Base-by-base conservation (phyloP, 2,329 filamentous ascomycete genomes). In the Clonostachys rosea region DNA sequence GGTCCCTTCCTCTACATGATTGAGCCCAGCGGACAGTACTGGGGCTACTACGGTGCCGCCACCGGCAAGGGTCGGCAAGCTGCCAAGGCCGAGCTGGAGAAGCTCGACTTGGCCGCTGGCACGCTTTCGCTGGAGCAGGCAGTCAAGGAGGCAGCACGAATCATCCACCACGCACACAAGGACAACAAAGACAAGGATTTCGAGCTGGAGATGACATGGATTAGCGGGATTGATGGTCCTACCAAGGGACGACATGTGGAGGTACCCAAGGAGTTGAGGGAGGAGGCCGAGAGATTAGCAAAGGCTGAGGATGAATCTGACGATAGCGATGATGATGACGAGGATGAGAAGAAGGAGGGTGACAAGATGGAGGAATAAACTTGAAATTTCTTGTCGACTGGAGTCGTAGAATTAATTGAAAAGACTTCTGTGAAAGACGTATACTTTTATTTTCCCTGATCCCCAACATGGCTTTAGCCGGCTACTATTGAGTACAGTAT, bases 111-210 rank as follows among this genome's bases (percentile, higher is more conserved):
- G 49, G 77, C 83, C 46, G 85, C 84, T 11, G 87, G 83, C 47
- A 86, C 79, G 44, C 79, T 97, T 47, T 88, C 86, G 52, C 75
- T 99, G 50, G 76, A 87, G 62, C 85, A 97, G 63, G 94, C 87
- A 44, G 89, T 99, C 62, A 96, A 95, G 78, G 89, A 97, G 76
- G 94, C 94, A 34, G 94, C 94, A 48, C 79, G 91, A 52, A 99
- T 99, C 70, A 97, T 99, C 70, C 95, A 96, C 67, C 83, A 96
- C 50, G 91, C 92, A 43, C 94, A 99, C 66, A 94, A 97, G 68
- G 94, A 99, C 69, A 97, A 92, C 78, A 97, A 97, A 76, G 94
- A 97, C 73, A 99, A 99, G 78, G 94, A 97, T 55, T 99, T 97
- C 62, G 94, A 99, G 82, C 78, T 99, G 50, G 94, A 99, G 76